phyloP scores from a whole-genome alignment of 108 stramenopile species.

The Fragilaria crotonensis region DNA sequence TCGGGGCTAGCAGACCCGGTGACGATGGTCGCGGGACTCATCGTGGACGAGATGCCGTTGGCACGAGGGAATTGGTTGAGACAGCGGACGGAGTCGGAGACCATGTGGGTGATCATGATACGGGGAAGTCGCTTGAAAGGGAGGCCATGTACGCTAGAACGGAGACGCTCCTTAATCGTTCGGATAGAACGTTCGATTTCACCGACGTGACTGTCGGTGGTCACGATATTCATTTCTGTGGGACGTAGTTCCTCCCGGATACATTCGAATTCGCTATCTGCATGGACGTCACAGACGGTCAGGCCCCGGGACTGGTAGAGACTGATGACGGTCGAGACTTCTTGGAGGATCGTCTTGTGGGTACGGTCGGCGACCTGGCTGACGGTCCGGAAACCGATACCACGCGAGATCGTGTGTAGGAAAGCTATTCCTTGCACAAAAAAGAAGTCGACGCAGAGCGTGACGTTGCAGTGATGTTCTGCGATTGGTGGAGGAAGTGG shows the following conservation, averaged over 20 bases:
- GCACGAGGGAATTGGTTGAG: slow-evolving; percentile 24
- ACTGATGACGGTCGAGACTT: background rate
- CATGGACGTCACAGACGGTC: background rate
- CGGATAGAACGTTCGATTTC: too few species aligned
- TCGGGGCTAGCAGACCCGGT: background rate
- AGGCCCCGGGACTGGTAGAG: slow-evolving; percentile 7
- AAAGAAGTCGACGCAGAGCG: too few species aligned
- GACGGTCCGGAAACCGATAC: too few species aligned
- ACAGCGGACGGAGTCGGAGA: slow-evolving; percentile 16
- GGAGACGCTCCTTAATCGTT: too few species aligned
- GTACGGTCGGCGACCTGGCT: too few species aligned
- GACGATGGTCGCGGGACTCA: slow-evolving; percentile 19
- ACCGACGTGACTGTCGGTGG: too few species aligned
- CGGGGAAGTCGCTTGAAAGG: too few species aligned
- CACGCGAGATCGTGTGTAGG: too few species aligned
- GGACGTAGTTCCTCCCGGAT: background rate
- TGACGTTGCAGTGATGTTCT: slow-evolving; percentile 11
- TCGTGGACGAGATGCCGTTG: slow-evolving; percentile 20
- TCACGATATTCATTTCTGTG: slow-evolving; percentile 6
- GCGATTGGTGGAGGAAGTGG: slow-evolving; percentile 14
- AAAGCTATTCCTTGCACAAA: too few species aligned
- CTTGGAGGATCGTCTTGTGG: background rate
- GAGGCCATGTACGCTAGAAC: too few species aligned
- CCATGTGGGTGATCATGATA: too few species aligned
- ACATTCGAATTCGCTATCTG: slow-evolving; percentile 15